Conservation (phyloP, 495 filamentous ascomycete genomes). For the Penicillium waksmanii region DNA sequence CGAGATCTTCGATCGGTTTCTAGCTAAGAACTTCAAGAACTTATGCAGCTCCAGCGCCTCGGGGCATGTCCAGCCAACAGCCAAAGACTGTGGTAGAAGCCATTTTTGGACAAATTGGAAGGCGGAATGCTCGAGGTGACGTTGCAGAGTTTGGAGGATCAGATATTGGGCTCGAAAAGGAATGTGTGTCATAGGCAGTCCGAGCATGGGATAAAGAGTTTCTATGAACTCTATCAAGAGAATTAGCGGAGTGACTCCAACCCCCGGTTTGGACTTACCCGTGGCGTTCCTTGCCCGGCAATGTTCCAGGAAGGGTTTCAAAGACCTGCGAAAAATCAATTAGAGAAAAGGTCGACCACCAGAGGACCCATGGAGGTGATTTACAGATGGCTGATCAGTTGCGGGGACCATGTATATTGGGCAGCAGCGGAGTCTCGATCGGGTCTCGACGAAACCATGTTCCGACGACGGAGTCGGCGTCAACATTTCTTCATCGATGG, state of each 20-base stretch:
- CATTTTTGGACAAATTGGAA: slow-evolving; percentile 3
- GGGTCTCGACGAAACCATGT: too few relatives aligned
- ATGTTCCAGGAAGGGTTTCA: neutral
- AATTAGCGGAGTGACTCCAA: too few relatives aligned
- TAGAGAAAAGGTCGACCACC: too few relatives aligned
- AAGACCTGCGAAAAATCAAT: too few relatives aligned
- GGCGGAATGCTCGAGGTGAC: slow-evolving; percentile 4
- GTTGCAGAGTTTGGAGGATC: slow-evolving; percentile 1
- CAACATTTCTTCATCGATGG: too few relatives aligned
- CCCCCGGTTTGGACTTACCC: neutral
- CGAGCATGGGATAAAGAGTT: neutral
- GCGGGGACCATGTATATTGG: too few relatives aligned
- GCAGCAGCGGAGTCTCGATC: too few relatives aligned
- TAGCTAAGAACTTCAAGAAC: slow-evolving; percentile 1
- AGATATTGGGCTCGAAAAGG: neutral
- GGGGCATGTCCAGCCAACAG: neutral
- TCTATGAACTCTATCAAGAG: neutral
- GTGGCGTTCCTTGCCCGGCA: neutral
- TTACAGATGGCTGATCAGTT: too few relatives aligned
- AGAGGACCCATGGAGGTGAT: too few relatives aligned
- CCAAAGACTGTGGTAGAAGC: neutral
- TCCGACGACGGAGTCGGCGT: too few relatives aligned
- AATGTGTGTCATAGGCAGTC: neutral
- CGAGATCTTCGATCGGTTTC: slow-evolving; percentile 1
- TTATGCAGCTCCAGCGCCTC: slow-evolving; percentile 1